Evolutionary conservation across 441 rosid species (phyloP).

Genomic region (Gossypium lobatum): DNA sequence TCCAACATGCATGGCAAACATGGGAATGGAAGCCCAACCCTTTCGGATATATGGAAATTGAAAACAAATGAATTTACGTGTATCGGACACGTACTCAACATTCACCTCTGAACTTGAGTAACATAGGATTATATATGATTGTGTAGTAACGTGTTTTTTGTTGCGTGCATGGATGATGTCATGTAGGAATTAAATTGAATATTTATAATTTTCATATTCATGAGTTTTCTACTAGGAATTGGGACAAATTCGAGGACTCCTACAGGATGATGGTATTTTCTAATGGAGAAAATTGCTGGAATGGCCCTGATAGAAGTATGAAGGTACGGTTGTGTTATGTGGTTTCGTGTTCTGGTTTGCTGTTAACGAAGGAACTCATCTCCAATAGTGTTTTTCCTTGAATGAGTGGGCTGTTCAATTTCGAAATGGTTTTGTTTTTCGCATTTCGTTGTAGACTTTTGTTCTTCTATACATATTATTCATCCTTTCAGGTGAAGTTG

Average conservation of each 20-base stretch:
- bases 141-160: neutral
- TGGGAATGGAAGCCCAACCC: neutral
- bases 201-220: slow-evolving; percentile 6
- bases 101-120: neutral
- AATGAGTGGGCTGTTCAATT: neutral
- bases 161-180: neutral
- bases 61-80: neutral
- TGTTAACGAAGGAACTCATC: neutral
- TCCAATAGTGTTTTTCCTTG: neutral
- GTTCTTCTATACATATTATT: neutral
- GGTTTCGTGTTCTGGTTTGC: neutral
- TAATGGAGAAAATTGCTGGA: slow-evolving; percentile 89
- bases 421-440: neutral
- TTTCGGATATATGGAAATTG: neutral
- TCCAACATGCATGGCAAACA: neutral
- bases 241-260: slow-evolving; percentile 81
- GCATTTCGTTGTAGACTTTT: neutral
- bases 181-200: slow-evolving; percentile 3
- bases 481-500: slow-evolving; percentile 55
- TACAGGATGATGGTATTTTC: slow-evolving; percentile 63
- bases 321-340: slow-evolving; percentile 39
- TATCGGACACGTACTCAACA: neutral
- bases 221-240: slow-evolving; percentile 38
- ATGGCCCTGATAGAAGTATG: slow-evolving; percentile 89
- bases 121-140: neutral